Percentiles rank a stretch among this genome's conserved stretches.
Evolutionary conservation across 2,329 filamentous ascomycete species (phyloP).

Genomic region (Fusarium sp.): DNA sequence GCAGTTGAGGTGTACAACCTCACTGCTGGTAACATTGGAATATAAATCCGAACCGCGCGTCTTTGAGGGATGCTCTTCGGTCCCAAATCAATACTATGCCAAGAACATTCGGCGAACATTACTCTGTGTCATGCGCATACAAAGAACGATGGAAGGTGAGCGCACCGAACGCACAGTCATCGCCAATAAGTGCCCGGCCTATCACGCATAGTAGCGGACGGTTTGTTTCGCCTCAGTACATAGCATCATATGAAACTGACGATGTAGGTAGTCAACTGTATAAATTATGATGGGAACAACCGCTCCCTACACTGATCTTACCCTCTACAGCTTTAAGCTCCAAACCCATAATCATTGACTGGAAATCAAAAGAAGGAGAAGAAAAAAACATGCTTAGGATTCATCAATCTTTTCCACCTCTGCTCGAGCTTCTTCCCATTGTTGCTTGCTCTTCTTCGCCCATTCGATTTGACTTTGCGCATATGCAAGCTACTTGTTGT

Average conservation of each 20-base stretch:
- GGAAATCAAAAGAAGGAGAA: not conserved
- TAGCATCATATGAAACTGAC: not conserved
- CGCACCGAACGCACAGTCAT: not conserved
- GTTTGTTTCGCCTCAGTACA: not conserved
- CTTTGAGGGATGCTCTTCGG: not conserved
- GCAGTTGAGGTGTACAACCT: not conserved
- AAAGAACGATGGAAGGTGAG: not conserved
- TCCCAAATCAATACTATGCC: not conserved
- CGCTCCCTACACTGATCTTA: constrained; percentile 19
- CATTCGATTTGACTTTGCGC: constrained; percentile 93
- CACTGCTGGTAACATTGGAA: not conserved
- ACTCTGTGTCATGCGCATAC: not conserved
- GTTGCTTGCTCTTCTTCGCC: constrained; percentile 89
- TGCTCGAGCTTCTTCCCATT: constrained; percentile 89
- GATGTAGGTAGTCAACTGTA: constrained; percentile 14
- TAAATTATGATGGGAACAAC: constrained; percentile 36
- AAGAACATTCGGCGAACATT: not conserved
- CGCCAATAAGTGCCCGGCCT: not conserved
- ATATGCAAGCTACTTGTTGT: constrained; percentile 78
- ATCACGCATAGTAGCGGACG: not conserved
- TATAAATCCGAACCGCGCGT: not conserved
- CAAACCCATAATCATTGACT: constrained; percentile 7
- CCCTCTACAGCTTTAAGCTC: constrained; percentile 18
- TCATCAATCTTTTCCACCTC: constrained; percentile 91
- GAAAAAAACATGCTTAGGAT: constrained; percentile 50